phyloP scores from a whole-genome alignment of 2,329 filamentous ascomycete genomes.

The Penicillium sp. region DNA sequence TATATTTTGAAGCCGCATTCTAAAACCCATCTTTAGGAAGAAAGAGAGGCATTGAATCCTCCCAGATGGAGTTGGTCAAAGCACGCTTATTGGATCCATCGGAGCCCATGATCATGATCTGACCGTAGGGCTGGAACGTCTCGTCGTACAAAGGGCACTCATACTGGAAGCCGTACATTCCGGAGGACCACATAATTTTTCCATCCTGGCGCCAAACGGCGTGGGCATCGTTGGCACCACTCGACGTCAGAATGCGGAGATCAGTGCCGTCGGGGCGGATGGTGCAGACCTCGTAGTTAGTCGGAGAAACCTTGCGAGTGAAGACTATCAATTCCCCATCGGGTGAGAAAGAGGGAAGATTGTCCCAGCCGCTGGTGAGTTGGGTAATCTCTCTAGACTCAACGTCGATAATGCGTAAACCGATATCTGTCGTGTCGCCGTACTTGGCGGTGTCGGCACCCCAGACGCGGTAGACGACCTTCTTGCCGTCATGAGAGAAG shows the following conservation, averaged over 20 bases:
- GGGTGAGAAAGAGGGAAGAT: constrained; percentile 14
- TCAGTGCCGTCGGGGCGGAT: constrained; percentile 45
- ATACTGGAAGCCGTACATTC: constrained; percentile 48
- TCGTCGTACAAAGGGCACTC: constrained; percentile 45
- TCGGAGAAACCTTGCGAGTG: constrained; percentile 15
- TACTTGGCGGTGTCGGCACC: background rate
- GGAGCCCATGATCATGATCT: constrained; percentile 47
- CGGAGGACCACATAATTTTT: constrained; percentile 44
- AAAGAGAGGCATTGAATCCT: constrained; percentile 34
- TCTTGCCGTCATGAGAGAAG: constrained; percentile 17
- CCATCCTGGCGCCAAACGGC: constrained; percentile 48
- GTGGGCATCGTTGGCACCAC: constrained; percentile 43
- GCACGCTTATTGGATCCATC: constrained; percentile 39
- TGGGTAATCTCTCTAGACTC: constrained; percentile 6
- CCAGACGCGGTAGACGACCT: constrained; percentile 20
- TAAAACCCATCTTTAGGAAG: constrained; percentile 17
- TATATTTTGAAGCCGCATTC: background rate
- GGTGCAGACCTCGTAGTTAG: constrained; percentile 35
- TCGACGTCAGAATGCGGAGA: constrained; percentile 24
- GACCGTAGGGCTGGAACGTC: constrained; percentile 49
- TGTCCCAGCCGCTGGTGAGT: constrained; percentile 17
- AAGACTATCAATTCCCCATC: constrained; percentile 19
- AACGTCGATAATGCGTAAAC: constrained; percentile 17
- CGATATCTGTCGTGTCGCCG: constrained; percentile 4
- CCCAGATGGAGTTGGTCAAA: constrained; percentile 34